Evolutionary conservation across 2,329 filamentous ascomycete species (phyloP).

Genomic region (Stagonosporopsis rhizophila): DNA sequence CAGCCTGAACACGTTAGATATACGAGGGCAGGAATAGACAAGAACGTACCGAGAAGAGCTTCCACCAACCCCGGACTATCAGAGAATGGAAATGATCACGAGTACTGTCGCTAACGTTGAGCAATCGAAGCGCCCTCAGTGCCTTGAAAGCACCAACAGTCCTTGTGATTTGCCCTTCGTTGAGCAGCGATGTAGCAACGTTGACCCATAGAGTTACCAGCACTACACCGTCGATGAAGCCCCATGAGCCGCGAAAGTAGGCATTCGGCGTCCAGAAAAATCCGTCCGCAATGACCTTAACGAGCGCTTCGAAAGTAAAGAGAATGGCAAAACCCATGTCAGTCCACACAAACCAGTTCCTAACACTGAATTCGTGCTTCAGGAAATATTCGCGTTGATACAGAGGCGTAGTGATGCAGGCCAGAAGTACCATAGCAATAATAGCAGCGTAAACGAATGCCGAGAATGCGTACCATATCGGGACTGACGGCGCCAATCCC

Average conservation of each 20-base stretch:
- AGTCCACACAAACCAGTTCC: constrained; percentile 94
- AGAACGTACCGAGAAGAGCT: constrained; percentile 77
- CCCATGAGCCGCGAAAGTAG: constrained; percentile 96
- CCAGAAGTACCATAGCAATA: constrained; percentile 95
- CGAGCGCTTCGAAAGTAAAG: constrained; percentile 83
- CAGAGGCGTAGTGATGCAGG: constrained; percentile 91
- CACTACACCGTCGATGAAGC: constrained; percentile 91
- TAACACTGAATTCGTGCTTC: constrained; percentile 63
- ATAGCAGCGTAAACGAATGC: constrained; percentile 93
- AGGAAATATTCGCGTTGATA: constrained; percentile 90
- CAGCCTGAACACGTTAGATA: constrained; percentile 61
- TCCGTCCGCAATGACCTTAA: constrained; percentile 95
- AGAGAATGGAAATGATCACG: constrained; percentile 96
- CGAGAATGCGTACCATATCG: constrained; percentile 91
- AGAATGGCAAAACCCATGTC: constrained; percentile 88
- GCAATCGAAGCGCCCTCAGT: constrained; percentile 83
- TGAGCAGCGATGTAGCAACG: constrained; percentile 79
- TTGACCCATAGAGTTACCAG: constrained; percentile 95
- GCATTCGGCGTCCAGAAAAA: constrained; percentile 97
- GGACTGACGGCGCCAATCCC: constrained; percentile 85
- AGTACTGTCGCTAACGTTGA: constrained; percentile 96
- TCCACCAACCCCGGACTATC: constrained; percentile 92
- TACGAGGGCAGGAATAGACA: not conserved
- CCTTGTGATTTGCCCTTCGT: constrained; percentile 84
- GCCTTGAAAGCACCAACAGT: constrained; percentile 98